phyloP scores from a whole-genome alignment of 1,284 basidiomycete genomes.

The Rhodotorula sp. region DNA sequence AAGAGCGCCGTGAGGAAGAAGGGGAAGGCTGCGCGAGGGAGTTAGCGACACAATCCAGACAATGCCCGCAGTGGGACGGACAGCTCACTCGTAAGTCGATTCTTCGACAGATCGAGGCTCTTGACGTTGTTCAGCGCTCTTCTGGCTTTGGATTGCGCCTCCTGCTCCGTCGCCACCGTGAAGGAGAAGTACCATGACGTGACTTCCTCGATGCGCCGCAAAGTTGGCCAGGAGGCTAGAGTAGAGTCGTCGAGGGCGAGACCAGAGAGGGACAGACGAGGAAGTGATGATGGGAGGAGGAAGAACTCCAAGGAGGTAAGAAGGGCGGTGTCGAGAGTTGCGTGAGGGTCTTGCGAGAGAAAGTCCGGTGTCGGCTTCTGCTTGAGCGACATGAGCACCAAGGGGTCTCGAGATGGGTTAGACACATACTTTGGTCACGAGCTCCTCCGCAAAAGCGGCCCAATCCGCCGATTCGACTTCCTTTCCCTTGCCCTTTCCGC shows the following conservation, averaged over 20 bases:
- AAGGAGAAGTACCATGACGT: constrained; percentile 30
- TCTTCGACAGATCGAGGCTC: constrained; percentile 31
- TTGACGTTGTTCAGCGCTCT: constrained; percentile 5
- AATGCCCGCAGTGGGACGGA: neutral
- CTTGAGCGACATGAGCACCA: too few species aligned
- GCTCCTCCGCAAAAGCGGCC: neutral
- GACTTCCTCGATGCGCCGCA: neutral
- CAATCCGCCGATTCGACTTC: constrained; percentile 13
- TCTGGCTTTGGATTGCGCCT: neutral
- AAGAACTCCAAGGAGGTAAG: constrained; percentile 26
- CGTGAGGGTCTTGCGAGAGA: neutral
- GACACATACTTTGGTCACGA: constrained; percentile 8
- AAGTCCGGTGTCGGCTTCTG: constrained; percentile 24
- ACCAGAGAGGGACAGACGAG: constrained; percentile 19
- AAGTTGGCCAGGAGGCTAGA: neutral
- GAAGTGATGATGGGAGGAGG: constrained; percentile 26
- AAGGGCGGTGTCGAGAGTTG: neutral
- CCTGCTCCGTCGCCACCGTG: neutral
- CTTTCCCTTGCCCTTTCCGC: constrained; percentile 18
- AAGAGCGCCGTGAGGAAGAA: constrained; percentile 13
- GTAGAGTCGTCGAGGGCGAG: constrained; percentile 7
- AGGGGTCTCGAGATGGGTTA: too few species aligned
- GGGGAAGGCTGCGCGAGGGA: constrained; percentile 21
- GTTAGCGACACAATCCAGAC: neutral
- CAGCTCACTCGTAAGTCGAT: constrained; percentile 14